These are phyloP conservation scores for Saccharomyces uvarum DNA, from an alignment of 1,139 yeast species.

Conservation along the genomic window DNA sequence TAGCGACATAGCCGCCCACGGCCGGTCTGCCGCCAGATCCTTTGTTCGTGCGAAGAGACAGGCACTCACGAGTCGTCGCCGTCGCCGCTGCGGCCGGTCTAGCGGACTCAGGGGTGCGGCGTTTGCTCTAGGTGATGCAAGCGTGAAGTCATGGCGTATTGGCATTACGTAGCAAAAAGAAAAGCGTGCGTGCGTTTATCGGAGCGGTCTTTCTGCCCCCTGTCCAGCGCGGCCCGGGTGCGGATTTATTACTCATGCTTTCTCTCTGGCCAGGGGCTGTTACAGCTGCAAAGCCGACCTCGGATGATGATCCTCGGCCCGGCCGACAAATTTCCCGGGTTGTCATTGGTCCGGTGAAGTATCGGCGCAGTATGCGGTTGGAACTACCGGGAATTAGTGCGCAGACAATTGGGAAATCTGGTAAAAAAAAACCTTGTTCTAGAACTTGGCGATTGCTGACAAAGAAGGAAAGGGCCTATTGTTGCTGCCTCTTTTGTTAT, in stretches of 20 bases:
- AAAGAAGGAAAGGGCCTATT: neutral
- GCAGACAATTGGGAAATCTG: neutral
- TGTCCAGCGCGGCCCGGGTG: neutral
- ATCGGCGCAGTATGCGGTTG: neutral
- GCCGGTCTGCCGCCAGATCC: too few species aligned
- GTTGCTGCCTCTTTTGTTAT: conserved; percentile 1
- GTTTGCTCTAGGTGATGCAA: neutral
- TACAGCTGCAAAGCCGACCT: conserved; percentile 1
- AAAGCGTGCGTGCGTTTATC: neutral
- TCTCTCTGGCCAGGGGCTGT: neutral
- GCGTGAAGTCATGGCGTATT: neutral
- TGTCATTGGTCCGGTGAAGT: neutral
- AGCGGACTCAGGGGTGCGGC: conserved; percentile 1
- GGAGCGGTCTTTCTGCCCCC: neutral
- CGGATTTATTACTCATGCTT: neutral
- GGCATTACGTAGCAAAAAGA: neutral
- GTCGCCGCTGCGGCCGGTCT: neutral
- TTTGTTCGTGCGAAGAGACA: neutral
- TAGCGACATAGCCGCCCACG: neutral
- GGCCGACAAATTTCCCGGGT: neutral
- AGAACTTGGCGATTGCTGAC: conserved; percentile 1
- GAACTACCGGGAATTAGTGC: neutral
- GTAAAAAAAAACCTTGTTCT: neutral
- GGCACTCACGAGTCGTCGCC: neutral
- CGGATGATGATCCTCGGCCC: neutral